Base-by-base conservation (phyloP, 2,329 filamentous ascomycete genomes). In the Kalaharituber pfeilii region DNA sequence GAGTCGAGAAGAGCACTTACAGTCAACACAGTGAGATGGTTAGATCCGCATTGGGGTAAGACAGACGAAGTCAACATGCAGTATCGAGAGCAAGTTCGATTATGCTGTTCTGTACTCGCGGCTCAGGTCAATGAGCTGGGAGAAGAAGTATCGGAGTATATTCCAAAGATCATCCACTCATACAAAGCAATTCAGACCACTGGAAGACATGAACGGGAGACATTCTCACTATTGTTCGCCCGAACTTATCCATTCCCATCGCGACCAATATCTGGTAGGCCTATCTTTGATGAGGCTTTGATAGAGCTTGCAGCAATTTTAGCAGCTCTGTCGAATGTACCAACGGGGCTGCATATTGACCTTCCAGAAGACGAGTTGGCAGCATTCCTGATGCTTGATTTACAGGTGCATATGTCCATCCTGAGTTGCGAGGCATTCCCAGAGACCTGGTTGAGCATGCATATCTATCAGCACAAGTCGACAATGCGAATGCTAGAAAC, bases 71-170 rank as follows among this genome's bases (percentile, higher is more conserved):
- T 89, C 8, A 87, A 80, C 2, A 82, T 88, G 30, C 85, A 94
- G 64, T 96, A 87, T 79, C 83, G 82, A 59, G 86, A 94, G 22
- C 91, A 96, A 69, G 84, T 96, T 18, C 83, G 91, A 15, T 72
- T 98, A 15, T 94, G 89, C 68, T 94, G 87, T 69, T 93, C 89
- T 0, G 84, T 98, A 29, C 75, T 98, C 30, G 86, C 89, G 7
- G 87, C 84, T 58, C 85, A 96, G 66, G 76, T 88, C 54, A 78
- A 84, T 39, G 77, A 85, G 60, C 76, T 94, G 7, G 82, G 82
- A 7, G 75, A 86, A 33, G 83, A 91, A 64, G 83, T 91, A 49
- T 86, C 86, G 20, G 84, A 88, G 57, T 93, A 94, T 66, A 82
- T 95, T 60, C 85, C 86, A 0, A 93, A 89, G 67, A 82, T 95